Evolutionary conservation across 2,329 filamentous ascomycete genomes (phyloP), one percentile per base, ranked within the genome.

Genomic region (Colletotrichum chlorophyti): DNA sequence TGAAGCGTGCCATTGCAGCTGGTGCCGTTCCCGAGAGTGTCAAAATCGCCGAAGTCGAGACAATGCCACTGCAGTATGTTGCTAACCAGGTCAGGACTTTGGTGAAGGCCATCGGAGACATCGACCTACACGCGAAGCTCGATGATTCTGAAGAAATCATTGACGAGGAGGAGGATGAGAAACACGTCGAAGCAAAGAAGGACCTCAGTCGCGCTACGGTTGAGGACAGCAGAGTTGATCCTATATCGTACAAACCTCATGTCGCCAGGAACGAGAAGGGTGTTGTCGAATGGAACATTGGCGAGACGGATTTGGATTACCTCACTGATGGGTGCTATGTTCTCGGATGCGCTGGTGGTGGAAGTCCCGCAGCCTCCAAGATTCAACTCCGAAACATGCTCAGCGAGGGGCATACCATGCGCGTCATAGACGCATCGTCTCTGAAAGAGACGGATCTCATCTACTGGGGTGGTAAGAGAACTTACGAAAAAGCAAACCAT

Each of bases 241-340:
- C 58, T 3, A 19, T 31, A 12, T 7, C 23, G 1, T 60, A 60
- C n/a, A 58, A 26, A 14, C 58, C 58, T 11, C 15, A 40, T 1
- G 41, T 60, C 5, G 19, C 34, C 3, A 15, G 47, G 15, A 53
- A 58, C 41, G 12, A 26, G 0, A 12, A 27, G 3, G 46, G 23
- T 6, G 19, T 75, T 4, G 48, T 42, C 3, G 70, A 75, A 42
- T 82, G 79, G 79, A 70, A 72, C 52, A 66, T 82, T 12, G 76
- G 73, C 3, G 74, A 78, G 55, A 73, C 73, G 0, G 79, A 82
- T 63, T 66, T 81, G 23, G 69, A 74, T 42, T 81, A 75, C 48
- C 69, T 81, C 3, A 71, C 75, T 2, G 76, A 77, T 45, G 79
- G 79, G 1, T 77, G 76, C 52, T 78, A 78, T 32, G 72, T 82